Percentiles rank a stretch among this genome's conserved stretches.
Conservation (phyloP, 2,329 filamentous ascomycete species). For the Sporothrix pseudoabietina region DNA sequence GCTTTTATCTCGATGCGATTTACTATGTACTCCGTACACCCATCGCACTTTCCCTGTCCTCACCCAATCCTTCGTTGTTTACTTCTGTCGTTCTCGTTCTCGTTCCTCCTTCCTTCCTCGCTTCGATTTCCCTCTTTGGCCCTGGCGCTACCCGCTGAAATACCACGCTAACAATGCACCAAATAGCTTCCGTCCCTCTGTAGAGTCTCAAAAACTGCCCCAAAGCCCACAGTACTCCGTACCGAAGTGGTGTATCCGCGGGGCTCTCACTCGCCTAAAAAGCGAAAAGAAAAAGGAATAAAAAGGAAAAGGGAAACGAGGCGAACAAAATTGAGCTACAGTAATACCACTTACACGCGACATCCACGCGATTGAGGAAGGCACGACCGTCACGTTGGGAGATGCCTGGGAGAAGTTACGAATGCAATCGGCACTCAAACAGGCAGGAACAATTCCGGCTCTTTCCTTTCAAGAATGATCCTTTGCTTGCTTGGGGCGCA, state of each 20-base stretch:
- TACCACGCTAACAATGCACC: constrained; percentile 2
- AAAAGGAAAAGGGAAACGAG: neutral
- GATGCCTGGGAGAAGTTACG: neutral
- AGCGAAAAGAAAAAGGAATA: neutral
- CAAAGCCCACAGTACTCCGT: neutral
- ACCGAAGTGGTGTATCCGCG: neutral
- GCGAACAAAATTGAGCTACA: neutral
- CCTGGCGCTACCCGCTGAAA: constrained; percentile 16
- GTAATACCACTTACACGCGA: constrained; percentile 15
- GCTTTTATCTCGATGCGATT: neutral
- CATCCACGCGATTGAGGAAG: constrained; percentile 3
- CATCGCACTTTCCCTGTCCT: neutral
- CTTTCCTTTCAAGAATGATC: neutral
- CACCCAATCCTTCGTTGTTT: neutral
- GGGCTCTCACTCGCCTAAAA: constrained; percentile 20
- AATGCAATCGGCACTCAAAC: neutral
- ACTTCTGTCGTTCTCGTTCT: constrained; percentile 16
- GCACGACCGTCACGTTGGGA: neutral
- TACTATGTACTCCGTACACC: neutral
- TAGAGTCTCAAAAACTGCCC: neutral
- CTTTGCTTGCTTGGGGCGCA: neutral
- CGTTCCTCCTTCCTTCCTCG: constrained; percentile 16
- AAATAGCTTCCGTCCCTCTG: neutral
- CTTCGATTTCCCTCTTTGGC: constrained; percentile 23
- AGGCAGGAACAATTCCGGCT: neutral